phyloP scores from a whole-genome alignment of 805 yeast species.

The Metschnikowia vanudenii region DNA sequence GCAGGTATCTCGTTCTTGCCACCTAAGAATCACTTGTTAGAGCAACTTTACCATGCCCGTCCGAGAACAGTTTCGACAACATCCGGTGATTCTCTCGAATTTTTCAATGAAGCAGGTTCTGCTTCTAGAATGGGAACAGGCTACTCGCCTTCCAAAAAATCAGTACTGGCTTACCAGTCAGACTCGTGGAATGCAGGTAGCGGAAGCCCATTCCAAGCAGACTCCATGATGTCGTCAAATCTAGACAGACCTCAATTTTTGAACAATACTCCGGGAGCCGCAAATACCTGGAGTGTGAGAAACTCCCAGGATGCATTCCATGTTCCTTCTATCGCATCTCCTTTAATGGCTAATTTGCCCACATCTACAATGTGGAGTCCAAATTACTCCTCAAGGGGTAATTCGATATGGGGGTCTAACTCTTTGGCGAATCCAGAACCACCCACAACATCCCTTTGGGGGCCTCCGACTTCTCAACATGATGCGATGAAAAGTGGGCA shows the following conservation, averaged over 20 bases:
- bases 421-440: not conserved
- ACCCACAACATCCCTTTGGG: slow-evolving; percentile 5
- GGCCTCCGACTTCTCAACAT: slow-evolving; percentile 1
- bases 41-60: slow-evolving; percentile 36
- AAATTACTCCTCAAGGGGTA: slow-evolving; percentile 4
- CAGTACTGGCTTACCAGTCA: slow-evolving; percentile 8
- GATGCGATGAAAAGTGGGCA: not conserved
- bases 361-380: slow-evolving; percentile 10
- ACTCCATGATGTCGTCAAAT: not conserved
- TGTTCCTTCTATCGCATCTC: slow-evolving; percentile 1
- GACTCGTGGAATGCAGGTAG: slow-evolving; percentile 4
- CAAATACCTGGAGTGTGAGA: slow-evolving; percentile 7
- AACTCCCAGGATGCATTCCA: slow-evolving; percentile 6
- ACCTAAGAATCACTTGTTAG: slow-evolving; percentile 28
- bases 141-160: slow-evolving; percentile 10
- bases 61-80: slow-evolving; percentile 23
- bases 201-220: slow-evolving; percentile 1
- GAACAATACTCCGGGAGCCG: slow-evolving; percentile 1
- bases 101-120: slow-evolving; percentile 3
- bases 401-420: slow-evolving; percentile 10
- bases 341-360: slow-evolving; percentile 7
- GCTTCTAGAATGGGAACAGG: slow-evolving; percentile 11
- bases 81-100: slow-evolving; percentile 10
- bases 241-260: slow-evolving; percentile 7
- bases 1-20: not conserved